Percentiles rank a stretch among this genome's conserved stretches.
These are phyloP conservation scores for Kalmanozyma brasiliensis DNA, from an alignment of 1,284 basidiomycete genomes.

Conservation along the genomic window DNA sequence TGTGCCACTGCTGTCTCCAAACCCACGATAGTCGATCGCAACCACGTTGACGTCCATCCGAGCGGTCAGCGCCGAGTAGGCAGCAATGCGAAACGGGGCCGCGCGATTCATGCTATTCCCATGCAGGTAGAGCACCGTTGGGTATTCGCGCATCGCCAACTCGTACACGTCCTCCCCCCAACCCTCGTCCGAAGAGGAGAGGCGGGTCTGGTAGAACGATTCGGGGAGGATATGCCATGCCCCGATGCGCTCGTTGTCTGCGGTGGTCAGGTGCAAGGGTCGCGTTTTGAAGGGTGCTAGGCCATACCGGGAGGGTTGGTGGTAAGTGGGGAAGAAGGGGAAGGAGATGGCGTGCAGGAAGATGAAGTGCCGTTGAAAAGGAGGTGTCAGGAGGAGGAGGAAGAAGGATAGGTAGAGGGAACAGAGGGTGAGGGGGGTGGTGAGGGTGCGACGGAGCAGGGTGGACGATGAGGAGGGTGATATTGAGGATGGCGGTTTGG, in stretches of 20 bases:
- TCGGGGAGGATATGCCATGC: constrained; percentile 90
- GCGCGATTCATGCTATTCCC: constrained; percentile 87
- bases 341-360: constrained; percentile 51
- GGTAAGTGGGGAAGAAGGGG: constrained; percentile 41
- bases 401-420: constrained; percentile 46
- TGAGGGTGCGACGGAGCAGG: constrained; percentile 15
- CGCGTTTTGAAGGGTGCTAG: constrained; percentile 79
- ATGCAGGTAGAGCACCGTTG: constrained; percentile 74
- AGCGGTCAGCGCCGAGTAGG: constrained; percentile 75
- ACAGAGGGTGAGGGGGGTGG: constrained; percentile 15
- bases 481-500: neutral
- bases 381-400: constrained; percentile 32
- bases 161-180: constrained; percentile 48
- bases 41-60: constrained; percentile 80
- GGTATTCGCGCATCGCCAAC: constrained; percentile 41
- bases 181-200: constrained; percentile 40
- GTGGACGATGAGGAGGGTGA: neutral
- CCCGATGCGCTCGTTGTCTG: constrained; percentile 82
- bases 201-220: constrained; percentile 71
- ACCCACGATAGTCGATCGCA: constrained; percentile 90
- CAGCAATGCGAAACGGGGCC: constrained; percentile 74
- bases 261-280: constrained; percentile 77
- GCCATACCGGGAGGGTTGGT: constrained; percentile 29
- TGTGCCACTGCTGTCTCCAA: constrained; percentile 82
- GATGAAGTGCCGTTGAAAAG: constrained; percentile 42